Conservation (phyloP, 1,284 basidiomycete genomes). For the Irpex rosettiformis region DNA sequence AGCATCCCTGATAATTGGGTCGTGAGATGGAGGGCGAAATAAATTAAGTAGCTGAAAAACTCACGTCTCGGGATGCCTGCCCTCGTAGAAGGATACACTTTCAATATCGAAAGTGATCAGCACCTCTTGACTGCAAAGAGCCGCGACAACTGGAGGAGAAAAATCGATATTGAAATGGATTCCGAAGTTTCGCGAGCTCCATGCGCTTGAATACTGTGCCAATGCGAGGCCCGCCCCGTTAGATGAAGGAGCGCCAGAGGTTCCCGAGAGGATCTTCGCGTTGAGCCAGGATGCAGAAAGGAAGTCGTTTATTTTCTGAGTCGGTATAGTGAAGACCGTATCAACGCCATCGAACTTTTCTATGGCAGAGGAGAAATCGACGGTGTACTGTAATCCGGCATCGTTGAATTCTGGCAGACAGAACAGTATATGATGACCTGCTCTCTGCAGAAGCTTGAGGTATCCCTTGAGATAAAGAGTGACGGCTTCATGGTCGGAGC, state of each 20-base stretch:
- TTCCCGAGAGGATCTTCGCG: constrained; percentile 24
- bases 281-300: constrained; percentile 30
- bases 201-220: constrained; percentile 26
- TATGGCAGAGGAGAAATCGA: constrained; percentile 25
- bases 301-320: constrained; percentile 30
- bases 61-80: constrained; percentile 23
- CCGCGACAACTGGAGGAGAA: constrained; percentile 26
- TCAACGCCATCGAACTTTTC: constrained; percentile 14
- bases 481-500: neutral
- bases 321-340: constrained; percentile 24
- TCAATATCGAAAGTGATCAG: constrained; percentile 29
- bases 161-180: constrained; percentile 26
- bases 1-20: constrained; percentile 6
- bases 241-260: constrained; percentile 11
- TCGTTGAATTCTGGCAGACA: constrained; percentile 30
- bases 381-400: constrained; percentile 15
- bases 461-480: constrained; percentile 22
- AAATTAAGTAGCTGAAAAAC: constrained; percentile 2
- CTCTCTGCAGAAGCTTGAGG: constrained; percentile 24
- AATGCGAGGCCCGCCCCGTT: constrained; percentile 18
- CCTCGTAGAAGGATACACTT: constrained; percentile 25
- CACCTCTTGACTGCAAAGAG: constrained; percentile 31
- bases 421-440: constrained; percentile 29
- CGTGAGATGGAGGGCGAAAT: neutral
- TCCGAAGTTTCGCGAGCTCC: constrained; percentile 15